Evolutionary conservation across 1,139 yeast genomes (phyloP).

Genomic region (Candida dubliniensis): DNA sequence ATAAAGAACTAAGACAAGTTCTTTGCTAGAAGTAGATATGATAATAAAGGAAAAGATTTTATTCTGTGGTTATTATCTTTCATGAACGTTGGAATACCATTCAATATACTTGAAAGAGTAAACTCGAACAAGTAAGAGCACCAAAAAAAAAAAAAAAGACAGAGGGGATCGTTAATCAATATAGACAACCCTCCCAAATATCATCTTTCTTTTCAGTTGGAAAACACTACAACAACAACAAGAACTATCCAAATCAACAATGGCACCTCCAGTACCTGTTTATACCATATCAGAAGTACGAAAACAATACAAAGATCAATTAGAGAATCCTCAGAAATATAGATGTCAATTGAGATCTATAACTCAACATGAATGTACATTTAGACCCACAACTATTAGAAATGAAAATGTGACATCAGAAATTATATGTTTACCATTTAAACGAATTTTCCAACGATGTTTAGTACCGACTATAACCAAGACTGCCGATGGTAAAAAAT

Average conservation of each 20-base stretch:
- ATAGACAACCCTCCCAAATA: too few species aligned
- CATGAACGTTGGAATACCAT: too few species aligned
- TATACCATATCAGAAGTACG: slow-evolving; percentile 31
- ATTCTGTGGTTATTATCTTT: too few species aligned
- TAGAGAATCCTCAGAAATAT: slow-evolving; percentile 33
- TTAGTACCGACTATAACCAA: slow-evolving; percentile 24
- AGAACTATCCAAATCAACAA: slow-evolving; percentile 15
- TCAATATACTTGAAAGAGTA: too few species aligned
- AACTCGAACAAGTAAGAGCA: too few species aligned
- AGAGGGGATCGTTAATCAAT: too few species aligned
- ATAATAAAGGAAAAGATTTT: too few species aligned
- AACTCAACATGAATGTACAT: slow-evolving; percentile 53
- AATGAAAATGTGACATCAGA: slow-evolving; percentile 31
- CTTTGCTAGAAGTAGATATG: too few species aligned
- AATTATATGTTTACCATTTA: slow-evolving; percentile 55
- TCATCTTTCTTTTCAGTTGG: background rate
- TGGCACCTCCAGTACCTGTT: slow-evolving; percentile 54
- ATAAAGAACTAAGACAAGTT: too few species aligned
- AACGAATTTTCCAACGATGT: slow-evolving; percentile 52
- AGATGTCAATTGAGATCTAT: slow-evolving; percentile 45
- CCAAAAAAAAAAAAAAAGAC: too few species aligned
- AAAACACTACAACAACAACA: background rate
- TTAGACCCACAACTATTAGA: slow-evolving; percentile 18
- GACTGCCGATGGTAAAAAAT: slow-evolving; percentile 28
- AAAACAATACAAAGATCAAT: slow-evolving; percentile 25